Evolutionary conservation across 768 basidiomycete species (phyloP).

Genomic region (Amanita brunnescens): DNA sequence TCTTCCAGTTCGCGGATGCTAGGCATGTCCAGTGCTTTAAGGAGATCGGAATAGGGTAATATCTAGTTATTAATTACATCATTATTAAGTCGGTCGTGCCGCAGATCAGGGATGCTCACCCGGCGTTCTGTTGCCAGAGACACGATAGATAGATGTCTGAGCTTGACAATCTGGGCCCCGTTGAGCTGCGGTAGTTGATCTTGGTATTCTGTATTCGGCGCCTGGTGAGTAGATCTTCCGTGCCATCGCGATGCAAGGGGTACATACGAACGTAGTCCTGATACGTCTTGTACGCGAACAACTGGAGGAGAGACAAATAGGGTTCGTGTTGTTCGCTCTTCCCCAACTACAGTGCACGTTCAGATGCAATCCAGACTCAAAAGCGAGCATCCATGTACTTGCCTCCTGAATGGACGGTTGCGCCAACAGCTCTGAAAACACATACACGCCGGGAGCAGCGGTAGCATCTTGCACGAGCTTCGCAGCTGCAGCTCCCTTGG

Average conservation of each 20-base stretch:
- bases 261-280: slow-evolving; percentile 69
- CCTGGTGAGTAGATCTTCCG: slow-evolving; percentile 9
- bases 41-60: slow-evolving; percentile 70
- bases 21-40: slow-evolving; percentile 62
- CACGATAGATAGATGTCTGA: slow-evolving; percentile 90
- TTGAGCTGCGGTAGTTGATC: slow-evolving; percentile 60
- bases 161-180: slow-evolving; percentile 68
- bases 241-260: neutral
- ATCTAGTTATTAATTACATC: slow-evolving; percentile 37
- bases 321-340: slow-evolving; percentile 54
- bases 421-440: slow-evolving; percentile 85
- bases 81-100: neutral
- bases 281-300: slow-evolving; percentile 89
- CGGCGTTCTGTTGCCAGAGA: slow-evolving; percentile 70
- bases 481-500: slow-evolving; percentile 88
- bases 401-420: slow-evolving; percentile 71
- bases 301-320: slow-evolving; percentile 58
- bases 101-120: slow-evolving; percentile 34
- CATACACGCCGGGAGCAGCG: slow-evolving; percentile 83
- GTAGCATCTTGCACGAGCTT: slow-evolving; percentile 84
- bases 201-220: slow-evolving; percentile 45
- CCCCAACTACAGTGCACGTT: slow-evolving; percentile 43
- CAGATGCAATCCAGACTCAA: neutral
- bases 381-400: neutral
- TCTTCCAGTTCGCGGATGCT: slow-evolving; percentile 89